These are phyloP conservation scores for Sordariomycetes sp. DNA, from an alignment of 2,329 filamentous ascomycete genomes.

Conservation along the genomic window DNA sequence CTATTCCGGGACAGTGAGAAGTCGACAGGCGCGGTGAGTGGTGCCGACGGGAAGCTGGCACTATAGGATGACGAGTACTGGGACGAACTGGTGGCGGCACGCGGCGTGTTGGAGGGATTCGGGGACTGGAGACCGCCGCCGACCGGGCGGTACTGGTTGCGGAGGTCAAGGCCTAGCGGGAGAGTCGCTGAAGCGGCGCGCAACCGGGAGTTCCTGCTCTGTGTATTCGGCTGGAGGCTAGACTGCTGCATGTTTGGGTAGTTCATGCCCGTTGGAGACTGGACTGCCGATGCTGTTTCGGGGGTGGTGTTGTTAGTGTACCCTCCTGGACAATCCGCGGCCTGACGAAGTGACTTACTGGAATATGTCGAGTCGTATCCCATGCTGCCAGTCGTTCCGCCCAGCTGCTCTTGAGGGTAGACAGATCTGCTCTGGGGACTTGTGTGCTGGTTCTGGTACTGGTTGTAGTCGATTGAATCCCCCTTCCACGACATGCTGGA, in stretches of 20 bases:
- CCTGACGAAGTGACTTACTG: constrained; percentile 24
- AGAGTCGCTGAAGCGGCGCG: constrained; percentile 37
- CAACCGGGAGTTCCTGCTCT: constrained; percentile 30
- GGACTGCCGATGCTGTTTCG: constrained; percentile 29
- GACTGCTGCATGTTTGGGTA: constrained; percentile 27
- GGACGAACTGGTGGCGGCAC: constrained; percentile 13
- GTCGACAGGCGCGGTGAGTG: constrained; percentile 42
- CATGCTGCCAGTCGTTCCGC: constrained; percentile 25
- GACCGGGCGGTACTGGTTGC: constrained; percentile 30
- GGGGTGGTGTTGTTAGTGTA: not conserved
- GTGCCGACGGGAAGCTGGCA: constrained; percentile 40
- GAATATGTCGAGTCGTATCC: constrained; percentile 43
- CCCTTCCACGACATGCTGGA: constrained; percentile 55
- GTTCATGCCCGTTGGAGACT: constrained; percentile 37
- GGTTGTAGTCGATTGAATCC: constrained; percentile 45
- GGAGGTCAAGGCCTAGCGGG: constrained; percentile 32
- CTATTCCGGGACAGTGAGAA: constrained; percentile 36
- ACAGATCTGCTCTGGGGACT: constrained; percentile 39
- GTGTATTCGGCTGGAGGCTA: constrained; percentile 29
- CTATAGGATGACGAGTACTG: constrained; percentile 33
- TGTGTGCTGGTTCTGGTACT: constrained; percentile 30
- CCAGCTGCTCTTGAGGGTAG: constrained; percentile 39
- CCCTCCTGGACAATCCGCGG: not conserved
- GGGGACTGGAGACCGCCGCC: constrained; percentile 18
- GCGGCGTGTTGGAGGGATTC: constrained; percentile 18